phyloP scores from a whole-genome alignment of 768 basidiomycete species.

The Collybiopsis luxurians region DNA sequence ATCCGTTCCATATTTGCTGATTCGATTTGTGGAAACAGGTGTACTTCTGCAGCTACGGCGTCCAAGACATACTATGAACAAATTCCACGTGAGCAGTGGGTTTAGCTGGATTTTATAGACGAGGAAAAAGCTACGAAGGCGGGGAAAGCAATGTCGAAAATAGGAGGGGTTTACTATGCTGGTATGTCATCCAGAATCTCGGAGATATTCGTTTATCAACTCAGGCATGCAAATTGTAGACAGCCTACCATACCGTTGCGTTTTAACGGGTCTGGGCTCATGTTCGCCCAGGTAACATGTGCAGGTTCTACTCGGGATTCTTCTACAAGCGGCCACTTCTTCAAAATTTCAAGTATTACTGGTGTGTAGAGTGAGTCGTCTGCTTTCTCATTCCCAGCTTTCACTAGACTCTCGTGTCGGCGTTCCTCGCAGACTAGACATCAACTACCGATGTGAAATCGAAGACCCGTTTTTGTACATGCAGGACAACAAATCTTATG shows the following conservation, averaged over 20 bases:
- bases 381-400: not conserved
- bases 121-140: not conserved
- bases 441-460: slow-evolving; percentile 56
- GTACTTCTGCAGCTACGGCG: slow-evolving; percentile 1
- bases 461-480: slow-evolving; percentile 78
- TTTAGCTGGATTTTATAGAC: slow-evolving; percentile 1
- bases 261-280: not conserved
- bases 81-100: slow-evolving; percentile 2
- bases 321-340: slow-evolving; percentile 57
- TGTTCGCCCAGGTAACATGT: not conserved
- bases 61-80: not conserved
- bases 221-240: not conserved
- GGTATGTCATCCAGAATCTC: not conserved
- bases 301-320: slow-evolving; percentile 21
- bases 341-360: slow-evolving; percentile 55
- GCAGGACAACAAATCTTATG: slow-evolving; percentile 56
- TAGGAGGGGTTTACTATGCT: not conserved
- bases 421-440: slow-evolving; percentile 39
- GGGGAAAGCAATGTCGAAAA: not conserved
- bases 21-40: no score
- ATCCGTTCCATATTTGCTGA: no score
- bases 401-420: no score
- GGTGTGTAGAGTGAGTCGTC: slow-evolving; percentile 50
- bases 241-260: not conserved
- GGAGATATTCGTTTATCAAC: not conserved